These are phyloP conservation scores for Geotrichum aggregatum DNA, from an alignment of 1,139 yeast genomes.

Conservation along the genomic window DNA sequence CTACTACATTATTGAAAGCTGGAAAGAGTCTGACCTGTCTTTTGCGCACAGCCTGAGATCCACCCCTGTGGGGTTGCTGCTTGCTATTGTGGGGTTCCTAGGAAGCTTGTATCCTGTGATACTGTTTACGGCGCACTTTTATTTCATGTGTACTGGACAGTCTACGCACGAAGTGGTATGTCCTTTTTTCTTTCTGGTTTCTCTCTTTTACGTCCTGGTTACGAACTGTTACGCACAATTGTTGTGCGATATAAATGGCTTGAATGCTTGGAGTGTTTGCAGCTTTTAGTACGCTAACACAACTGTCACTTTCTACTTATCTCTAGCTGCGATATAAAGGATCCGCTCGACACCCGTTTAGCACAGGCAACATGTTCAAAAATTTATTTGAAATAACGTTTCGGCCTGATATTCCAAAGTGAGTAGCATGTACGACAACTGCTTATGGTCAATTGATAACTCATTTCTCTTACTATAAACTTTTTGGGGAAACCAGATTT, in stretches of 20 bases:
- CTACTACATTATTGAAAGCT: slow-evolving; percentile 14
- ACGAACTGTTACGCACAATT: too few relatives aligned
- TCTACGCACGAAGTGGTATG: slow-evolving; percentile 20
- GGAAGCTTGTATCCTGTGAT: slow-evolving; percentile 16
- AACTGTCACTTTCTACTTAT: neutral
- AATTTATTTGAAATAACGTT: slow-evolving; percentile 21
- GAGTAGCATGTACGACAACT: too few relatives aligned
- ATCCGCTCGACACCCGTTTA: slow-evolving; percentile 8
- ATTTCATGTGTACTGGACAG: slow-evolving; percentile 19
- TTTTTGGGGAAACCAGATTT: too few relatives aligned
- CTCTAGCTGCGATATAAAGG: slow-evolving; percentile 9
- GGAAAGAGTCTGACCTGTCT: slow-evolving; percentile 11
- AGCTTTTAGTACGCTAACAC: neutral
- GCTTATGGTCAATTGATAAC: neutral
- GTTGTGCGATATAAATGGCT: too few relatives aligned
- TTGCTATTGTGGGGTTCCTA: slow-evolving; percentile 18
- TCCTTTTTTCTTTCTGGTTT: neutral
- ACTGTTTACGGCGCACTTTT: slow-evolving; percentile 12
- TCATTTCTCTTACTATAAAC: neutral
- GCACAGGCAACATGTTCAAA: slow-evolving; percentile 14
- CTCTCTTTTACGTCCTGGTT: too few relatives aligned
- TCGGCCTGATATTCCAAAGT: slow-evolving; percentile 23
- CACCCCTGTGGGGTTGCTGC: slow-evolving; percentile 20
- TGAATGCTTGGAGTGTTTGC: too few relatives aligned
- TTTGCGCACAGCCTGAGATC: slow-evolving; percentile 15